phyloP scores from a whole-genome alignment of 164 flowering plant genomes.

The Aristolochia californica region DNA sequence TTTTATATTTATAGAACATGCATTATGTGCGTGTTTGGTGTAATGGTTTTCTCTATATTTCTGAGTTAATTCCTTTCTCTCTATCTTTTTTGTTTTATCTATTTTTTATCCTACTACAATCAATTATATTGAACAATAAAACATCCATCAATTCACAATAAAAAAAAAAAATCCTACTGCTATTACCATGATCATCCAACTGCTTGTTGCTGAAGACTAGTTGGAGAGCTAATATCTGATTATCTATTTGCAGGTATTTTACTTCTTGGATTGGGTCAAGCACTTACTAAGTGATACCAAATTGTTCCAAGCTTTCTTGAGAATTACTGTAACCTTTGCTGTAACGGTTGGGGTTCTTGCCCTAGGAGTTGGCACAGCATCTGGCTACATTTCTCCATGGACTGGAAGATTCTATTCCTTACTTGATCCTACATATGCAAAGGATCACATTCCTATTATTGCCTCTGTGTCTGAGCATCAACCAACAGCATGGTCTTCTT shows the following conservation, averaged over 20 bases:
- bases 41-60: no score
- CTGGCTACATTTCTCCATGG: conserved; percentile 99
- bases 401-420: conserved; percentile 96
- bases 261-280: conserved; percentile 89
- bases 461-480: conserved; percentile 99
- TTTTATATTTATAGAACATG: no score
- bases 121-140: no score
- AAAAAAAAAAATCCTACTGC: background rate
- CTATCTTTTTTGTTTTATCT: no score
- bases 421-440: conserved; percentile 97
- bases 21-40: no score
- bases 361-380: conserved; percentile 83
- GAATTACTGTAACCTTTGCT: conserved; percentile 68
- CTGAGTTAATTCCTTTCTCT: no score
- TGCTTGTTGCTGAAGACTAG: background rate
- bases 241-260: conserved; percentile 59
- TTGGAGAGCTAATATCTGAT: background rate
- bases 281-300: conserved; percentile 64
- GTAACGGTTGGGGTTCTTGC: conserved; percentile 68
- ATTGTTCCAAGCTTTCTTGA: conserved; percentile 76
- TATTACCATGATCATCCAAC: no score
- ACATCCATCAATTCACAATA: no score
- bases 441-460: conserved; percentile 96
- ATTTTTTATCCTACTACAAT: no score
- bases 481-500: conserved; percentile 99